A percentile compares a stretch with the other conserved stretches of the same genome.
Conservation (phyloP, 2,329 filamentous ascomycete genomes). For the Eutypa lata region DNA sequence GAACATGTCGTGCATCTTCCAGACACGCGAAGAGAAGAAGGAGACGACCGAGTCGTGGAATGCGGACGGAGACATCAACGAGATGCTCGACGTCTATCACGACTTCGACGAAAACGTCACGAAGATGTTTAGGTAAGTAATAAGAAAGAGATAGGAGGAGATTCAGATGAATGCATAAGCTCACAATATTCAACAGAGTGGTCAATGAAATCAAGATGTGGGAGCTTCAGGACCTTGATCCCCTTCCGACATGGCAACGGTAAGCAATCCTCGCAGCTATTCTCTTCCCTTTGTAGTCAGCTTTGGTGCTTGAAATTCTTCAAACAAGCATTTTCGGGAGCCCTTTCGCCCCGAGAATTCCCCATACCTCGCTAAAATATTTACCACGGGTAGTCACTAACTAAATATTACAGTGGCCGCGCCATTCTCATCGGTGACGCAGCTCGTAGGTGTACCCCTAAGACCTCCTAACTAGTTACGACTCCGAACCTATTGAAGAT, state of each 20-base stretch:
- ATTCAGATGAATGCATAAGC: neutral
- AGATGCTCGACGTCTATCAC: slow-evolving; percentile 16
- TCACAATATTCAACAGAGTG: slow-evolving; percentile 5
- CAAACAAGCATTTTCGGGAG: no score
- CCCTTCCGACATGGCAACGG: slow-evolving; percentile 20
- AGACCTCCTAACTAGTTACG: neutral
- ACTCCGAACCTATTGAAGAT: neutral
- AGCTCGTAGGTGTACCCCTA: slow-evolving; percentile 4
- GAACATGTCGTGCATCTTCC: slow-evolving; percentile 21
- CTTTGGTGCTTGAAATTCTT: no score
- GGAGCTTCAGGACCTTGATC: slow-evolving; percentile 22
- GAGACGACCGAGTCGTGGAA: slow-evolving; percentile 16
- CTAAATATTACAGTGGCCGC: slow-evolving; percentile 13
- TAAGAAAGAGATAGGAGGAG: neutral
- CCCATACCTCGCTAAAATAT: no score
- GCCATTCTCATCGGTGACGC: slow-evolving; percentile 24
- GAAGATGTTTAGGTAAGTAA: slow-evolving; percentile 15
- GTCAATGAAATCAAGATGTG: slow-evolving; percentile 20
- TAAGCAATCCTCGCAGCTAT: no score
- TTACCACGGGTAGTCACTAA: no score
- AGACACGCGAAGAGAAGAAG: slow-evolving; percentile 12
- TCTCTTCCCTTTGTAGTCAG: no score
- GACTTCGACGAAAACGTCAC: slow-evolving; percentile 15
- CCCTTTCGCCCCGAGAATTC: no score
- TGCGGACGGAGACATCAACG: slow-evolving; percentile 17